Base-by-base conservation (phyloP, 768 basidiomycete species). In the Austroboletus festivus region DNA sequence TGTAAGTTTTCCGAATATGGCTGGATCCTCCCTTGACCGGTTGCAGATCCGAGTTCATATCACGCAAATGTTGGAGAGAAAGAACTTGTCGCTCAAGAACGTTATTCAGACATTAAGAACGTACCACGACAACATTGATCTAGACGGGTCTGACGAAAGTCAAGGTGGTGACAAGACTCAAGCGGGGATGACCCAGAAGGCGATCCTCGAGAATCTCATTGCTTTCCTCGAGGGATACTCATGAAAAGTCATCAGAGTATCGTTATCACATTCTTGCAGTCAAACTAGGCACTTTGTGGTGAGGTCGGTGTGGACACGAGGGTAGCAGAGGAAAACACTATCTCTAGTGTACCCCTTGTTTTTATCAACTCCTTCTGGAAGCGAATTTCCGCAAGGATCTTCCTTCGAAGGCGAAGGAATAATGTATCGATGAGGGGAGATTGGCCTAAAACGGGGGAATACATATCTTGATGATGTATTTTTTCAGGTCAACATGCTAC, bases 401-500 rank as follows among this genome's bases (percentile, higher is more conserved):
- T 93, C 64, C 83, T 86, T 47, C 83, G 84, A 37, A 98, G 71
- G 30, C 85, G 83, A 22, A 86, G 71, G 60, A 98, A 85, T 33
- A 95, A 74, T 6, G 85, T 75, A 67, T 98, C 96, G 46, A 99
- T 88, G 38, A 93, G 72, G 0, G 93, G 92, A 20, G 93, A 93
- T 67, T 95, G 92, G 2, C 95, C 95, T n/a, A 98, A 72, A 30
- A 95, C 86, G 0, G 90, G 80, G 3, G 79, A 75, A 67, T 99
- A 99, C 80, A 96, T 86, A 44, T 97, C 95, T 98, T 16, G 15
- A 31, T 20, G 19, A 35, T 41, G 8, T 1, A 48, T 47, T 46
- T 21, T 37, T 28, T 28, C 12, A 6, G 28, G 12, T 33, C 31
- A 6, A 37, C n/a, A 5, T 37, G 11, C 6, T 37, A 37, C 18